Base-by-base conservation (phyloP, 345 rosid genomes). In the Leavenworthia alabamica region DNA sequence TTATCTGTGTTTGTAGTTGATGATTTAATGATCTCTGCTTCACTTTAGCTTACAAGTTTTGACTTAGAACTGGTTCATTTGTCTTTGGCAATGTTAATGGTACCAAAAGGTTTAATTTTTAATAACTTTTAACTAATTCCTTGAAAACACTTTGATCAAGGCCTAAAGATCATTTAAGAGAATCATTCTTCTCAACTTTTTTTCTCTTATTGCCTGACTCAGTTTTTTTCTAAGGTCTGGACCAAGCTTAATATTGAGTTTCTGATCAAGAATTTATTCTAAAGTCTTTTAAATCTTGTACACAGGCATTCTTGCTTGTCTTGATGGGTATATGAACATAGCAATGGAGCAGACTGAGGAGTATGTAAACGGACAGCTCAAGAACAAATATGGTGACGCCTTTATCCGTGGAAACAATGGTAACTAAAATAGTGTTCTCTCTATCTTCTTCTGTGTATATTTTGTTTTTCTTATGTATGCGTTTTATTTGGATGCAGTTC, bases 321-420 rank as follows among this genome's bases (percentile, higher is more conserved):
- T 86, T 14, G 90, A 84, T 71, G 90, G 95, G 33, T 89, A 86
- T 59, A 89, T 84, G 95, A 89, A 86, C 45, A 84, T 89, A 32
- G 97, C 95, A 14, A 89, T 89, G 97, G 97, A 89, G 66, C 95
- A 84, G 64, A 89, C 95, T 0, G 95, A 89, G 41, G 95, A 89
- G 64, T 86, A 89, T 2, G 91, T 86, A 8, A 86, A 89, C 52
- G 97, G 97, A 7, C 92, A 89, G 68, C 73, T 86, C 52, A 86
- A 86, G 67, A 84, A 89, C 27, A 89, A 83, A 64, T 83, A 89
- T n/a, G 97, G 92, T 0, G 97, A 89, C 39, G 95, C 97, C 49
- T 86, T 89, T 62, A 84, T 86, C 32, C 89, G 95, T 24, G 97
- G 95, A 57, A 89, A 86, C 57, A 89, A 84, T 12, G 97, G 85